phyloP scores from a whole-genome alignment of 1,284 basidiomycete genomes.

The Ganoderma sinense region DNA sequence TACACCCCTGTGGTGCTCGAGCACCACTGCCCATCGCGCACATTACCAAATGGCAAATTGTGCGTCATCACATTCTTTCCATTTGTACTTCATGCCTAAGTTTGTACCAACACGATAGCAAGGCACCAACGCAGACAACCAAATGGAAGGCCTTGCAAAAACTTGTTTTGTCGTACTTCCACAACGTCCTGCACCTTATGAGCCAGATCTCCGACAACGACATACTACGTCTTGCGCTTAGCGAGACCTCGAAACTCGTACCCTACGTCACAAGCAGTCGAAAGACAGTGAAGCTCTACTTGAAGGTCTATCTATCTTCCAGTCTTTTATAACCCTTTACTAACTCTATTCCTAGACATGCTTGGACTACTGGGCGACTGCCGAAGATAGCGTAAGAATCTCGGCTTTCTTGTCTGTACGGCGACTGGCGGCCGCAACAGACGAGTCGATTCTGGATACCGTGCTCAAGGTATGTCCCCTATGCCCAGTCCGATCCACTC shows the following conservation, averaged over 20 bases:
- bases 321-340: not conserved
- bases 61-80: conserved; percentile 47
- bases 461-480: conserved; percentile 78
- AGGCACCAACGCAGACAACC: conserved; percentile 76
- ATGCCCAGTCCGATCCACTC: not conserved
- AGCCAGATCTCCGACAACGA: conserved; percentile 79
- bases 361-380: conserved; percentile 84
- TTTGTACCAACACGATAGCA: conserved; percentile 52
- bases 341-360: conserved; percentile 56
- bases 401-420: conserved; percentile 90
- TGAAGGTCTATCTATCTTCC: conserved; percentile 54
- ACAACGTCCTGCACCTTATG: conserved; percentile 83
- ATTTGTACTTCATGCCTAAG: not conserved
- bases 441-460: conserved; percentile 85
- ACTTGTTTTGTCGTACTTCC: conserved; percentile 89
- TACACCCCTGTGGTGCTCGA: conserved; percentile 92
- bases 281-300: conserved; percentile 84
- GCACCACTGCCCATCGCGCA: conserved; percentile 91
- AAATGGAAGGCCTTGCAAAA: conserved; percentile 88
- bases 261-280: conserved; percentile 88
- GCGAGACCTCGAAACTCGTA: conserved; percentile 86
- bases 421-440: conserved; percentile 80
- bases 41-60: conserved; percentile 85
- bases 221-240: conserved; percentile 75
- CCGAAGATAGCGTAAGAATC: conserved; percentile 85